Conservation (phyloP, 2,329 filamentous ascomycete genomes). For the Neonectria sp. region DNA sequence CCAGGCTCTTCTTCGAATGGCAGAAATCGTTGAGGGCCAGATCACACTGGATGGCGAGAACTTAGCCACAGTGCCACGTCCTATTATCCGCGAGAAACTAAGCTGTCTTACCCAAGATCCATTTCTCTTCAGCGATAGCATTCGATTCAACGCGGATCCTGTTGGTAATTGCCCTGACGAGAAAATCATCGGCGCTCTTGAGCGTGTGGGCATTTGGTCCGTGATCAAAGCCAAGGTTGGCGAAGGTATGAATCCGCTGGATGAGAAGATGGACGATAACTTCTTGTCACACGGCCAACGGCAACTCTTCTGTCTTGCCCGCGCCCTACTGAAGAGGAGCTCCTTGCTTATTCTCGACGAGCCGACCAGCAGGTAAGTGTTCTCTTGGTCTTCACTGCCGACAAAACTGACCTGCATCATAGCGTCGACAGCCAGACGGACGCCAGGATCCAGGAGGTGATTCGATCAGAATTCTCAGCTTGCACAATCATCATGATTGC, state of each 20-base stretch:
- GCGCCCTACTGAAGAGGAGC: conserved; percentile 49
- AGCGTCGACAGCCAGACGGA: conserved; percentile 52
- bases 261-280: conserved; percentile 53
- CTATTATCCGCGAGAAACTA: conserved; percentile 51
- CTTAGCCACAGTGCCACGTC: conserved; percentile 45
- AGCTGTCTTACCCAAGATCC: conserved; percentile 68
- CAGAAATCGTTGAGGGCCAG: conserved; percentile 59
- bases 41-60: conserved; percentile 65
- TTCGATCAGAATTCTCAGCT: conserved; percentile 48
- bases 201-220: conserved; percentile 63
- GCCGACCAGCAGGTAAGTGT: conserved; percentile 55
- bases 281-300: conserved; percentile 54
- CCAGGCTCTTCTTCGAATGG: conserved; percentile 63
- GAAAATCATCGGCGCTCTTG: conserved; percentile 60
- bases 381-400: neutral
- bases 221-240: conserved; percentile 58
- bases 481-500: conserved; percentile 55
- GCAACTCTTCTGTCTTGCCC: conserved; percentile 52
- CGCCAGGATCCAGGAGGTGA: conserved; percentile 48
- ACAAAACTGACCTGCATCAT: conserved; percentile 17
- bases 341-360: conserved; percentile 55
- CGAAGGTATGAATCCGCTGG: conserved; percentile 48
- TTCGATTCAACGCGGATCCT: conserved; percentile 68
- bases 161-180: conserved; percentile 54
- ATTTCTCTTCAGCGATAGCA: conserved; percentile 63